Base-by-base conservation (phyloP, 2,329 filamentous ascomycete genomes). In the Metarhizium anisopliae region DNA sequence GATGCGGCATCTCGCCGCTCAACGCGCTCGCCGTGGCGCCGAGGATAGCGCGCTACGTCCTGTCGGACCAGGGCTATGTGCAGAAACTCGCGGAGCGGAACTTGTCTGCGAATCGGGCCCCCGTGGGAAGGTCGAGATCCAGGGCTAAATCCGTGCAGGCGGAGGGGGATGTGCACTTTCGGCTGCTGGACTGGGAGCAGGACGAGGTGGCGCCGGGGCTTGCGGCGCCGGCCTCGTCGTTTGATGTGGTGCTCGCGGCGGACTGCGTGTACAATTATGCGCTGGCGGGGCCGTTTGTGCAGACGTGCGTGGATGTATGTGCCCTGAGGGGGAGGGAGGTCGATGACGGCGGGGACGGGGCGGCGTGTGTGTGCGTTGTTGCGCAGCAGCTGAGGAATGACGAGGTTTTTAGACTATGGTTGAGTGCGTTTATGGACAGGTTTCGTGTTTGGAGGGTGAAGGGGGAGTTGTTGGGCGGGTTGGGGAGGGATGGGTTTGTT, bases 241-340 rank as follows among this genome's bases (percentile, higher is more conserved):
- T 94, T 61, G 87, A 95, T 64, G 72, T 84, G 14, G 76, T 97
- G 11, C 68, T 97, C 40, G 90, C 91, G 4, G 95, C 90, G 66
- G 94, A 99, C 70, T 96, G 92, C 70, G 87, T 99, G 62, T 99
- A 95, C 76, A 99, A 97, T 71, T 89, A 96, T 61, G 82, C 87
- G 2, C 80, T 97, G 3, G 82, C 97, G 29, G 75, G 81, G 47
- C 90, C 92, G 0, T 82, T 97, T 51, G 88, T 94, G n/a, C 81
- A 86, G 63, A 88, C 90, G 0, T 95, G 89, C 67, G 82, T 77
- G 6, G 88, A 95, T 59, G 78, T 85, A 29, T 95, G 90, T 69
- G 73, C 73, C 10, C 70, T 93, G 16, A 76, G 85, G 38, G 54
- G 25, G 35, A 60, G 20, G 49, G 36, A 29, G 51, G 60, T 50